These are phyloP conservation scores for Tritrichomonas foetus DNA, from an alignment of 208 protist genomes.

Conservation along the genomic window DNA sequence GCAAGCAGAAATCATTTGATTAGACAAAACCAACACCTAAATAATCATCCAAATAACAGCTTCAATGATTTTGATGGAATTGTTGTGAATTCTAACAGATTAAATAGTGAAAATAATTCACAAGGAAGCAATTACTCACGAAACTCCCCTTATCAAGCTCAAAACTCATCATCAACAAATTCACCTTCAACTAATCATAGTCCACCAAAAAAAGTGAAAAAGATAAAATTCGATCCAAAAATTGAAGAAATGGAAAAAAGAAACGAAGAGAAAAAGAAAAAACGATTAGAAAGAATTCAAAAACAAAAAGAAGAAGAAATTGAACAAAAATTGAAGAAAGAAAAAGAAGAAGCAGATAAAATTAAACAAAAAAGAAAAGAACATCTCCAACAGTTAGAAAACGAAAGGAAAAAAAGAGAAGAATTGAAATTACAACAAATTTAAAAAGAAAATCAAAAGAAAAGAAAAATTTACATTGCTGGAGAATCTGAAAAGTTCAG, in stretches of 20 bases:
- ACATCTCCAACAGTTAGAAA: neutral
- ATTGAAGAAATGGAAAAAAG: constrained; percentile 16
- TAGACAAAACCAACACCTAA: too few species aligned
- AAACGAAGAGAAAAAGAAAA: neutral
- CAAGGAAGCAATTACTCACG: too few species aligned
- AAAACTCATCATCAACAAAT: neutral
- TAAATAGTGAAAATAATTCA: too few species aligned
- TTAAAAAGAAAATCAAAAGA: neutral
- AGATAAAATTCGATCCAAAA: constrained; percentile 35
- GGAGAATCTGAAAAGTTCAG: neutral
- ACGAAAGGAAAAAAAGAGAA: neutral
- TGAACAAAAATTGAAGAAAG: neutral
- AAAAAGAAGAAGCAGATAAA: neutral
- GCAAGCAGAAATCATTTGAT: too few species aligned
- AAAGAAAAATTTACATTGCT: neutral
- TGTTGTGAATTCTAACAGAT: too few species aligned
- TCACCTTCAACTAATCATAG: neutral
- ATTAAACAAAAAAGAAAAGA: neutral
- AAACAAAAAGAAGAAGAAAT: neutral
- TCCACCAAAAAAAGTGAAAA: neutral
- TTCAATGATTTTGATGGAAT: too few species aligned
- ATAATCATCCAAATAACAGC: too few species aligned
- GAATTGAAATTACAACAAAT: neutral
- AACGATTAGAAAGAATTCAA: neutral
- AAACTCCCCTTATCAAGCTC: too few species aligned